phyloP scores from a whole-genome alignment of 257 asterid species.

The Solanum arcanum region DNA sequence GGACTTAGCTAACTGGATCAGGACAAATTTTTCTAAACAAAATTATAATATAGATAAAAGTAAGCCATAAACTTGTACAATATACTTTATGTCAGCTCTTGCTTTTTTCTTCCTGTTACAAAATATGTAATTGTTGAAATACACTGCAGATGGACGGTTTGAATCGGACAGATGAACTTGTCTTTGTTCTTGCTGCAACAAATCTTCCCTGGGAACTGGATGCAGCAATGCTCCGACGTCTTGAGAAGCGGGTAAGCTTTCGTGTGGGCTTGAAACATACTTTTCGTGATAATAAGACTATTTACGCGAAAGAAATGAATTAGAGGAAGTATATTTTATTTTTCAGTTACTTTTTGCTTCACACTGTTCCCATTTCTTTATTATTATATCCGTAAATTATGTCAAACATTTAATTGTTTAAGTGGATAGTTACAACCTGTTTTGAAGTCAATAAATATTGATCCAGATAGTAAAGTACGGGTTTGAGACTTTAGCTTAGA shows the following conservation, averaged over 20 bases:
- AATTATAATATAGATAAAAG: not conserved
- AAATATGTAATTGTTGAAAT: conserved; percentile 4
- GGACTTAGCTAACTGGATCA: not conserved
- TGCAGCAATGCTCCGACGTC: conserved; percentile 99
- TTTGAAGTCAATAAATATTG: not conserved
- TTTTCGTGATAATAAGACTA: not conserved
- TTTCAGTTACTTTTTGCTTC: not conserved
- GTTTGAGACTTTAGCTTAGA: not conserved
- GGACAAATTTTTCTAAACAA: not conserved
- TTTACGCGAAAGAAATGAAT: not conserved
- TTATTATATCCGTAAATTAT: not conserved
- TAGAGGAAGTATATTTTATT: not conserved
- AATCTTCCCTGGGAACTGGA: conserved; percentile 99
- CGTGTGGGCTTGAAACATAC: not conserved
- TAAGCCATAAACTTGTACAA: not conserved
- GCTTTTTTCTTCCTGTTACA: not conserved
- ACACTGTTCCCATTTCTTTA: not conserved
- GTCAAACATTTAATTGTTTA: not conserved
- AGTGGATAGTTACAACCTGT: not conserved
- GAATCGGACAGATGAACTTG: conserved; percentile 87
- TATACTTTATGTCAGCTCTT: not conserved
- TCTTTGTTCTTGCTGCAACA: conserved; percentile 96
- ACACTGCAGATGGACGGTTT: conserved; percentile 97
- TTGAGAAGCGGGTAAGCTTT: conserved; percentile 76
- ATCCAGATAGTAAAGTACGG: not conserved